phyloP scores from a whole-genome alignment of 768 basidiomycete genomes.

The Auricularia auricula-judae region DNA sequence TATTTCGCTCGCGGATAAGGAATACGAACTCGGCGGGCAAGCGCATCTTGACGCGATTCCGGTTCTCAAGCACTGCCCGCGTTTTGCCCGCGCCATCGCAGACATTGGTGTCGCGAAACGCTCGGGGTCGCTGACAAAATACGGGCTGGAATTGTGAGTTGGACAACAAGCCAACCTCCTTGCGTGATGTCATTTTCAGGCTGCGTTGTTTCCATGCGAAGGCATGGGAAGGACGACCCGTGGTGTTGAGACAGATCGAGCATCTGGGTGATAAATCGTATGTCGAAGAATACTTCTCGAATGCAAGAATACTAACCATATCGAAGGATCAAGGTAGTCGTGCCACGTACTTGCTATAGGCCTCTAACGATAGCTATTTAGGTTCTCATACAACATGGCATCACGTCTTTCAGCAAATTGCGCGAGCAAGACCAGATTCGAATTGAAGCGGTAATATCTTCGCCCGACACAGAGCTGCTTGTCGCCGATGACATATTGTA shows the following conservation, averaged over 20 bases:
- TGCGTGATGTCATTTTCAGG: conserved; percentile 24
- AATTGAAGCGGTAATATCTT: conserved; percentile 45
- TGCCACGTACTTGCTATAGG: not conserved
- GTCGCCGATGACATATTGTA: conserved; percentile 15
- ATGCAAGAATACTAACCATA: conserved; percentile 9
- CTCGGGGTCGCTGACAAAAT: conserved; percentile 55
- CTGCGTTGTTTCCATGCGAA: conserved; percentile 69
- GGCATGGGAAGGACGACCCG: conserved; percentile 84
- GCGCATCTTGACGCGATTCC: conserved; percentile 56
- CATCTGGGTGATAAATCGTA: conserved; percentile 91
- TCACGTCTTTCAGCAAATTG: conserved; percentile 49
- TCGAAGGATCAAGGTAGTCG: conserved; percentile 13
- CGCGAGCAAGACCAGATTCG: conserved; percentile 44
- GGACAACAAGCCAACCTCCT: not conserved
- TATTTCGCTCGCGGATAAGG: conserved; percentile 53
- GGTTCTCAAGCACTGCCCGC: conserved; percentile 63
- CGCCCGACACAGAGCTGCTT: conserved; percentile 5
- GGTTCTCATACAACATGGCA: conserved; percentile 66
- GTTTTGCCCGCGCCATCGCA: conserved; percentile 69
- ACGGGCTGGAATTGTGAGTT: conserved; percentile 65
- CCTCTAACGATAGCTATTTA: conserved; percentile 18
- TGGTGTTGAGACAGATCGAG: conserved; percentile 77
- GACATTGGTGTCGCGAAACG: conserved; percentile 62
- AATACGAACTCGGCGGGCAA: conserved; percentile 57
- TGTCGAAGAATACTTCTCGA: conserved; percentile 16